Evolutionary conservation across 2,329 filamentous ascomycete species (phyloP).

Genomic region (Scedosporium boydii): DNA sequence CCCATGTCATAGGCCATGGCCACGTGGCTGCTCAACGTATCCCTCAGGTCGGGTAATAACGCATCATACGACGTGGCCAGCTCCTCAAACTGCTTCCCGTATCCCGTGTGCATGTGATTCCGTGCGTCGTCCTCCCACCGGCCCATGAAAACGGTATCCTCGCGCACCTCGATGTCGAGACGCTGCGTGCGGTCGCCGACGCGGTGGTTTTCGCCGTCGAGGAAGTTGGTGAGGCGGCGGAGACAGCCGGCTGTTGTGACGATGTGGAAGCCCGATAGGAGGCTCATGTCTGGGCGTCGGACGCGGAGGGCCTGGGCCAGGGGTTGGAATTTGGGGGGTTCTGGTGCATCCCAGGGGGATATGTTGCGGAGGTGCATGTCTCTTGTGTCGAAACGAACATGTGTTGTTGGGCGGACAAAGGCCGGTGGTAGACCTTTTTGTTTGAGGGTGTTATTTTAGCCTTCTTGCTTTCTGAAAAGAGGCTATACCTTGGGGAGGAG

Average conservation of each 20-base stretch:
- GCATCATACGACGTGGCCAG: not conserved
- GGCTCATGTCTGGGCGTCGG: not conserved
- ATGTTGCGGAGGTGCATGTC: not conserved
- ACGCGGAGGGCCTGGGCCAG: not conserved
- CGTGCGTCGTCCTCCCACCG: not conserved
- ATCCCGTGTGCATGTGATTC: not conserved
- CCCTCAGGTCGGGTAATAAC: not conserved
- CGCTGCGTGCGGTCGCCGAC: not conserved
- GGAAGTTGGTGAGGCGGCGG: conserved; percentile 1
- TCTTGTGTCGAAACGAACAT: not conserved
- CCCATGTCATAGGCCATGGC: not conserved
- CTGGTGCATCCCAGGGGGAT: not conserved
- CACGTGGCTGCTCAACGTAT: not conserved
- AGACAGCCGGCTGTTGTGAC: conserved; percentile 4
- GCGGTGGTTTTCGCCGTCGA: not conserved
- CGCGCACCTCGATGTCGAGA: conserved; percentile 1
- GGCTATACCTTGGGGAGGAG: not conserved
- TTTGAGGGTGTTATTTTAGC: not conserved
- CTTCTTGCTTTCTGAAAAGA: not conserved
- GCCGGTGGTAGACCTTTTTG: not conserved
- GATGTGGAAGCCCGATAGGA: not conserved
- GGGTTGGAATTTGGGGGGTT: not conserved
- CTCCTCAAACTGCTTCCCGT: conserved; percentile 5
- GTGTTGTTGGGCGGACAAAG: not conserved
- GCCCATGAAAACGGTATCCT: not conserved